Evolutionary conservation across 2,329 filamentous ascomycete genomes (phyloP).

Genomic region (Microthyrium microscopicum): DNA sequence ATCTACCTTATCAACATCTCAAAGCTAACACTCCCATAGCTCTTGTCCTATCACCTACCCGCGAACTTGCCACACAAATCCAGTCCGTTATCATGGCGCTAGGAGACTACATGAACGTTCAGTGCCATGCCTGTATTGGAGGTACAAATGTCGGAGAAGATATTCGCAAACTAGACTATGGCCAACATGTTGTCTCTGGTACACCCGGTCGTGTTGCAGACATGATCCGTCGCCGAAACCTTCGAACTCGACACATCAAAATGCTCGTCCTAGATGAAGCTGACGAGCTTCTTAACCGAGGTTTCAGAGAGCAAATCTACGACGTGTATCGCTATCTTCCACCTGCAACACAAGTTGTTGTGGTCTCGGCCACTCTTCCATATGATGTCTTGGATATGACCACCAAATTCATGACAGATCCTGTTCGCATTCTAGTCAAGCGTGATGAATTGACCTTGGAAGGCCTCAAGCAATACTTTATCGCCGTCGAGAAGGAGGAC

Average conservation of each 20-base stretch:
- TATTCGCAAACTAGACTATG: conserved; percentile 92
- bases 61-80: conserved; percentile 94
- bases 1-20: neutral
- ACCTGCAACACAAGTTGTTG: conserved; percentile 93
- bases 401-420: conserved; percentile 99
- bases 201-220: conserved; percentile 92
- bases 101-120: conserved; percentile 99
- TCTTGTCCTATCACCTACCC: conserved; percentile 85
- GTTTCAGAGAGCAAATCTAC: conserved; percentile 97
- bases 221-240: conserved; percentile 60
- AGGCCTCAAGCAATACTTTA: conserved; percentile 97
- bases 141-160: conserved; percentile 97
- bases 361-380: conserved; percentile 88
- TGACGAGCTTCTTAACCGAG: conserved; percentile 72
- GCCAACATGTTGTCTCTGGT: conserved; percentile 92
- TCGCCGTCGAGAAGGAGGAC: conserved; percentile 97
- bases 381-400: conserved; percentile 99
- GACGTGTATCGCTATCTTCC: conserved; percentile 96
- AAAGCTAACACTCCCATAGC: too few relatives aligned
- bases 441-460: conserved; percentile 96
- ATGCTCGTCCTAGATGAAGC: conserved; percentile 65
- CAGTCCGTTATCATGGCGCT: conserved; percentile 98
- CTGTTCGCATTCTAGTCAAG: conserved; percentile 91
- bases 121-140: conserved; percentile 96
- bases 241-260: conserved; percentile 60